Conservation (phyloP, 192 early-diverging fungal genomes). For the Paraglomus brasilianum region DNA sequence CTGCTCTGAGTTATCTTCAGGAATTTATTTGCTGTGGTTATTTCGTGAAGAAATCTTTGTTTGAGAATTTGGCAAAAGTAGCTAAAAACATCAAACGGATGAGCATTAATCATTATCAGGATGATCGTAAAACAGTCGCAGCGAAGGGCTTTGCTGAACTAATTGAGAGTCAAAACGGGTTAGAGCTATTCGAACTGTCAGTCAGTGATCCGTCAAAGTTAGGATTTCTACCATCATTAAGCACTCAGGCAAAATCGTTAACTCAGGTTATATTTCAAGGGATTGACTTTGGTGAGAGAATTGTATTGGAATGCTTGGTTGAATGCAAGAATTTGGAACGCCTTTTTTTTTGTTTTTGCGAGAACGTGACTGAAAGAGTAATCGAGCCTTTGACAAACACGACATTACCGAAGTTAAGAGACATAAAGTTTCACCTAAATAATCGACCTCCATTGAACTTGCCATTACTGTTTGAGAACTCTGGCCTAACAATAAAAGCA, state of each 20-base stretch:
- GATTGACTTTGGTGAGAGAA: constrained; percentile 12
- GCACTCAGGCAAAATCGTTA: constrained; percentile 5
- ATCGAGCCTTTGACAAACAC: constrained; percentile 6
- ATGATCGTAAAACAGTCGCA: neutral
- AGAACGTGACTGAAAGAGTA: constrained; percentile 7
- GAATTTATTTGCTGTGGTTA: too few species aligned
- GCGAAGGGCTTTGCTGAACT: neutral
- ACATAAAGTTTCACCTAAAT: neutral
- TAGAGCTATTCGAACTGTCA: constrained; percentile 5
- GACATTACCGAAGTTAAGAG: constrained; percentile 4
- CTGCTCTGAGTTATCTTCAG: too few species aligned
- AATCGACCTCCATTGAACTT: neutral
- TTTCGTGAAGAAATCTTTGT: too few species aligned
- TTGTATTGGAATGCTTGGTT: neutral
- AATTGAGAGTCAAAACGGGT: constrained; percentile 22
- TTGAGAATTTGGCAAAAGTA: too few species aligned
- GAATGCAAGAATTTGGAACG: constrained; percentile 13
- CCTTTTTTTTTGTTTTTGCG: neutral
- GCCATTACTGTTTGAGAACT: neutral
- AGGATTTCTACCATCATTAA: constrained; percentile 10
- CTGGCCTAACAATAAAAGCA: constrained; percentile 1
- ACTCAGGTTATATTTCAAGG: constrained; percentile 6
- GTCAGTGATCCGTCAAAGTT: neutral
- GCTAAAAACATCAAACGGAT: neutral
- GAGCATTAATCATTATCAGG: constrained; percentile 15